Evolutionary conservation across 1,284 basidiomycete species (phyloP).

Genomic region (Anthracocystis panici-leucophaei): DNA sequence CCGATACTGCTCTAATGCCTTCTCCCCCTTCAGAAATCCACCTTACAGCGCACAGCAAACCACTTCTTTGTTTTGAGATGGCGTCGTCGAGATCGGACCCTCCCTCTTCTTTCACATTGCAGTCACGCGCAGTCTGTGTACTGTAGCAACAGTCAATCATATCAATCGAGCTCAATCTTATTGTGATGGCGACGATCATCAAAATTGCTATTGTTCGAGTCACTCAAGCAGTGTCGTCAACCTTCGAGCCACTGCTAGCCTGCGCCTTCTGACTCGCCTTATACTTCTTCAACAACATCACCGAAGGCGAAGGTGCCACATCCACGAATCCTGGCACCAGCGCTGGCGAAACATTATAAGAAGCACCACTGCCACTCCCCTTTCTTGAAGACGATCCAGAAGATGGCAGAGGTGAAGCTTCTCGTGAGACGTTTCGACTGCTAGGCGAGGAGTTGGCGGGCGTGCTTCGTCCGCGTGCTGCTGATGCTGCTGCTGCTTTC

Average conservation of each 20-base stretch:
- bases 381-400: conserved; percentile 1
- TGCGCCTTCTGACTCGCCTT: conserved; percentile 23
- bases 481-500: neutral
- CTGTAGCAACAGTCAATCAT: too few species aligned
- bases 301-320: conserved; percentile 10
- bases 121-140: too few species aligned
- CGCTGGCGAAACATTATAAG: conserved; percentile 16
- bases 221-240: neutral
- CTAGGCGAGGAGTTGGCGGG: conserved; percentile 8
- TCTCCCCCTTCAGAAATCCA: neutral
- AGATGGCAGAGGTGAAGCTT: conserved; percentile 18
- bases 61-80: too few species aligned
- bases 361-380: neutral
- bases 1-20: neutral
- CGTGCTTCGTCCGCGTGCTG: conserved; percentile 6
- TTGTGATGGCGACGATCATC: too few species aligned
- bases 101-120: neutral
- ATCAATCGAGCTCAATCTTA: neutral
- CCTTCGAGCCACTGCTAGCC: neutral
- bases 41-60: neutral
- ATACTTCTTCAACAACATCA: conserved; percentile 28
- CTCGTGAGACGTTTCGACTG: conserved; percentile 28
- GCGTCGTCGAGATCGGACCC: conserved; percentile 2
- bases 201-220: too few species aligned
- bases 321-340: conserved; percentile 28